Percentiles rank a stretch among this genome's conserved stretches.
Conservation (phyloP, 1,284 basidiomycete genomes). For the Moesziomyces aphidis region DNA sequence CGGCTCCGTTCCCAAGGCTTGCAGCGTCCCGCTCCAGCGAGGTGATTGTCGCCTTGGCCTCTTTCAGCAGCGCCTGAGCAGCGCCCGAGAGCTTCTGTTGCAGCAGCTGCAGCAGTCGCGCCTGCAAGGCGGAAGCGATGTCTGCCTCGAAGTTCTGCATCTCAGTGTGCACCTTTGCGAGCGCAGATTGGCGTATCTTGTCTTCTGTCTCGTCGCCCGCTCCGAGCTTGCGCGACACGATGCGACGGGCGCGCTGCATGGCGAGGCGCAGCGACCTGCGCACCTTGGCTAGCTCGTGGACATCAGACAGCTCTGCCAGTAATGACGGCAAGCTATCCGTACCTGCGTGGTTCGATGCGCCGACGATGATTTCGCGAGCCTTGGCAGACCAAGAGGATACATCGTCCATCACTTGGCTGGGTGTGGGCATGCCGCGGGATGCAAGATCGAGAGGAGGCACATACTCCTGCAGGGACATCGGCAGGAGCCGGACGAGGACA, state of each 20-base stretch:
- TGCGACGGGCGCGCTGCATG: conserved; percentile 21
- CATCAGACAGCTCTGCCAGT: conserved; percentile 22
- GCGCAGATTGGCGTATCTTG: conserved; percentile 6
- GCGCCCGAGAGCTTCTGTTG: conserved; percentile 22
- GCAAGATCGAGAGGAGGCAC: conserved; percentile 25
- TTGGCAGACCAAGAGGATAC: conserved; percentile 28
- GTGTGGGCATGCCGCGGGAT: not conserved
- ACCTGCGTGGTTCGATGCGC: conserved; percentile 4
- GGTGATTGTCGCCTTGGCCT: conserved; percentile 8
- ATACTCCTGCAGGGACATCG: conserved; percentile 23
- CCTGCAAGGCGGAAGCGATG: conserved; percentile 25
- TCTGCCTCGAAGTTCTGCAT: conserved; percentile 19
- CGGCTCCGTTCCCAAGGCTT: not conserved
- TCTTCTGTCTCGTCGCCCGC: not conserved
- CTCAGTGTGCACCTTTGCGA: conserved; percentile 13
- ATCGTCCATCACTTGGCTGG: conserved; percentile 5
- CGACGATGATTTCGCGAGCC: conserved; percentile 26
- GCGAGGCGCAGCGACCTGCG: conserved; percentile 24
- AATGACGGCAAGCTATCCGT: conserved; percentile 17
- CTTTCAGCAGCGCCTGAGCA: conserved; percentile 12
- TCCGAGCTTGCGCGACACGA: conserved; percentile 19
- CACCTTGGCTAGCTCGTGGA: conserved; percentile 20
- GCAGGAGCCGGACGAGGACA: conserved; percentile 39
- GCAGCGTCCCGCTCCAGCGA: not conserved
- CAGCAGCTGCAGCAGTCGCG: conserved; percentile 22